A percentile compares a stretch with the other conserved stretches of the same genome.
These are phyloP conservation scores for Cladosporium cucumerinum DNA, from an alignment of 2,329 filamentous ascomycete species.

Conservation along the genomic window DNA sequence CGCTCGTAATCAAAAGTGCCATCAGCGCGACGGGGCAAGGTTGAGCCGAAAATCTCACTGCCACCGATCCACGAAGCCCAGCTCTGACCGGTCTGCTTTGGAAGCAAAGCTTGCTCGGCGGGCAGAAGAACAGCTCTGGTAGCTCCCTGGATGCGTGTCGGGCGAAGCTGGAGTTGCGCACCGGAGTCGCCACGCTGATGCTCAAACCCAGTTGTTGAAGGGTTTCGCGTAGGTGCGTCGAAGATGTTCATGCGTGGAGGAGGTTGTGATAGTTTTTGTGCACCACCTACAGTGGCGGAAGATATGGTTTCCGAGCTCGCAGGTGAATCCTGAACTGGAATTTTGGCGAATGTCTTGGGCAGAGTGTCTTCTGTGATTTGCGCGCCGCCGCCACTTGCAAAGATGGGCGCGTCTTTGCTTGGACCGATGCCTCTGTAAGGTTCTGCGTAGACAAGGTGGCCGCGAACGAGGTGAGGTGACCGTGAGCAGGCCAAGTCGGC, in stretches of 20 bases:
- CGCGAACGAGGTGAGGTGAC: constrained; percentile 47
- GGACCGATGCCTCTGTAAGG: constrained; percentile 45
- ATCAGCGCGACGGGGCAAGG: constrained; percentile 68
- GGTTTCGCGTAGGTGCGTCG: constrained; percentile 3
- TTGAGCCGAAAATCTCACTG: constrained; percentile 65
- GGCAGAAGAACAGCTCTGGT: constrained; percentile 42
- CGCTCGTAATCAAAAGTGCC: constrained; percentile 75
- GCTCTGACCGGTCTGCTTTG: constrained; percentile 39
- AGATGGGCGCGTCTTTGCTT: constrained; percentile 42
- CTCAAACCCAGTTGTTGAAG: neutral
- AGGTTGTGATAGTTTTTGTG: neutral
- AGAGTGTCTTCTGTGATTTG: constrained; percentile 29
- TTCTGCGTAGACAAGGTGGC: constrained; percentile 48
- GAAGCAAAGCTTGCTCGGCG: constrained; percentile 47
- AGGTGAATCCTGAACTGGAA: constrained; percentile 32
- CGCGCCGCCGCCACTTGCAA: constrained; percentile 36
- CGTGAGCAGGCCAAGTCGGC: constrained; percentile 48
- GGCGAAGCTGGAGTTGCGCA: constrained; percentile 23
- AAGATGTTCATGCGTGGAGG: constrained; percentile 9
- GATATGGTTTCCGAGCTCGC: constrained; percentile 30
- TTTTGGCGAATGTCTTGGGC: constrained; percentile 33
- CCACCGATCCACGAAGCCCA: constrained; percentile 40
- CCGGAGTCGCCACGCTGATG: constrained; percentile 14
- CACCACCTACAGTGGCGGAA: constrained; percentile 14
- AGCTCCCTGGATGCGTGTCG: constrained; percentile 35